Evolutionary conservation across 768 basidiomycete species (phyloP).

Genomic region (Phanerochaete sordida): DNA sequence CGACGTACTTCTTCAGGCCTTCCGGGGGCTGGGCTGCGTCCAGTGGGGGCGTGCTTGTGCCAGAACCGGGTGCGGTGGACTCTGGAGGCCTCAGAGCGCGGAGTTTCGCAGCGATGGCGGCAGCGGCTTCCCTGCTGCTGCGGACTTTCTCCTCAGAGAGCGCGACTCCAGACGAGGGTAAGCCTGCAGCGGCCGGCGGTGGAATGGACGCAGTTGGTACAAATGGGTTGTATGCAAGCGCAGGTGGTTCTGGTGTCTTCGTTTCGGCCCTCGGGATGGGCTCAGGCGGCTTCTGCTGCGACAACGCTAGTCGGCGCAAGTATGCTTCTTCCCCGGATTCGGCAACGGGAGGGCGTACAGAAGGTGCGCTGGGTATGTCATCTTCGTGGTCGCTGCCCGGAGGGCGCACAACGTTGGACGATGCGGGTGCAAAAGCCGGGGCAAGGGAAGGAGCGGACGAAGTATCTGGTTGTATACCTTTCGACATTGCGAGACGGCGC

Average conservation of each 20-base stretch:
- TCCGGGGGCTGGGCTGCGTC: slow-evolving; percentile 27
- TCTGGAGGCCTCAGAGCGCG: slow-evolving; percentile 46
- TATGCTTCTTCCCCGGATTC: slow-evolving; percentile 71
- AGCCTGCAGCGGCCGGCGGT: slow-evolving; percentile 47
- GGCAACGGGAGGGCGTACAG: slow-evolving; percentile 13
- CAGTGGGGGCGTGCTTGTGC: slow-evolving; percentile 20
- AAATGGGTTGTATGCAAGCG: slow-evolving; percentile 67
- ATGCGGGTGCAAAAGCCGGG: background rate
- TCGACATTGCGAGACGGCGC: slow-evolving; percentile 67
- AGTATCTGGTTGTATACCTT: slow-evolving; percentile 20
- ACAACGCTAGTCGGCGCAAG: slow-evolving; percentile 58
- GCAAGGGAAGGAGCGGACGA: background rate
- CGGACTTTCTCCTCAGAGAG: slow-evolving; percentile 59
- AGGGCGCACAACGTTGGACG: background rate
- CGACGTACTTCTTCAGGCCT: slow-evolving; percentile 16
- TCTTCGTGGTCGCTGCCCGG: background rate
- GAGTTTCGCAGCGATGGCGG: slow-evolving; percentile 77
- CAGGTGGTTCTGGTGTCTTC: slow-evolving; percentile 42
- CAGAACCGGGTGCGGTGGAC: slow-evolving; percentile 24
- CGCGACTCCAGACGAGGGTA: slow-evolving; percentile 31
- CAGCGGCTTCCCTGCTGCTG: slow-evolving; percentile 58
- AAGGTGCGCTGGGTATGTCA: background rate
- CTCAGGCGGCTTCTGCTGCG: slow-evolving; percentile 30
- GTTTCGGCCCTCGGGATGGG: slow-evolving; percentile 20
- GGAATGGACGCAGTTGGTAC: slow-evolving; percentile 53